Evolutionary conservation across 768 basidiomycete species (phyloP), one percentile per base, ranked within the genome.

Genomic region (Gymnopilus dilepis): DNA sequence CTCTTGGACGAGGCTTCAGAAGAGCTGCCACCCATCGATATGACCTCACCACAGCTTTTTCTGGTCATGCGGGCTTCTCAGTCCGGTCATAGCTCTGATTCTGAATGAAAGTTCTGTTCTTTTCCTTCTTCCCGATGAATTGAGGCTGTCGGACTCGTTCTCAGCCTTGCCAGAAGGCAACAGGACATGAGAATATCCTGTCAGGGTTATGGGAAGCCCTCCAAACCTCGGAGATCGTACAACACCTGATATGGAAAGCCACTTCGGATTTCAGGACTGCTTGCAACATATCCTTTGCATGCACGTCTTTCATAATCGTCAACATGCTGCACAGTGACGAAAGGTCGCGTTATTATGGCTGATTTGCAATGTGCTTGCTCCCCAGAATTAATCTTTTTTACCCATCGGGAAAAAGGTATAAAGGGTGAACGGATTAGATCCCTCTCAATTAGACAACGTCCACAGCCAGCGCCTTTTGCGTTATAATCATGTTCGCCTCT

Each of bases 401-500:
- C 28, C 17, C 47, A 50, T 37, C 8, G 28, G 11, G 47, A 50
- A 15, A 45, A 45, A 5, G 4, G 47, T 50, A 50, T 50, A 50
- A 50, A 50, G 31, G 47, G 43, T 26, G 9, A 5, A 9, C 40
- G 22, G 43, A 24, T 24, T 19, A 4, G 15, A 31, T 30, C 47
- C 0, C 1, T 6, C n/a, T 28, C 3, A 50, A 28, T 7, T 28
- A 50, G 7, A 28, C 47, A 31, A 28, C 15, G 47, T 9, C 15
- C 12, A 17, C 30, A n/a, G 17, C 13, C 28, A 3, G n/a, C 34
- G 28, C 17, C 54, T 26, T n/a, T 40, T 40, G 24, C 54, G 28
- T n/a, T 40, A 9, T 42, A 9, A 40, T 37, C 37, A 55, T 55
- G 54, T 55, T 55, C 54, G 38, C 54, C 38, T 55, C 54, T 7